Evolutionary conservation across 805 yeast genomes (phyloP).

Genomic region (Saccharomycopsis fibuligera): DNA sequence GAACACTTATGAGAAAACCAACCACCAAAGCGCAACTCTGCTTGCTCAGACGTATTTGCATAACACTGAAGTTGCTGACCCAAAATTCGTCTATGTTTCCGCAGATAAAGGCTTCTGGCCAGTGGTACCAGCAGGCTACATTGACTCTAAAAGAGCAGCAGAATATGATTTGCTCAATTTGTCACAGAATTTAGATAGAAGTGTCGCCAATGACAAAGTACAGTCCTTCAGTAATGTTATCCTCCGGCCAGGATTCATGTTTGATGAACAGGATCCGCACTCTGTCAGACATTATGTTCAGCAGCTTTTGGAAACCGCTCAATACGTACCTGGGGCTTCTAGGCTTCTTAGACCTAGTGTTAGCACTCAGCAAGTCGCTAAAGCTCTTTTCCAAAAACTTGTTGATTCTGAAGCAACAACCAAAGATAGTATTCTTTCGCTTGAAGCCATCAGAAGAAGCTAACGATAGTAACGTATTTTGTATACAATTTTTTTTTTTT

Average conservation of each 20-base stretch:
- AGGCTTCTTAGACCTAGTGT: conserved; percentile 53
- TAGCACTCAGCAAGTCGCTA: conserved; percentile 64
- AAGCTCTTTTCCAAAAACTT: neutral
- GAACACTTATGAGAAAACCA: neutral
- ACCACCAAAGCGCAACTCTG: conserved; percentile 7
- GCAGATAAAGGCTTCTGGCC: conserved; percentile 60
- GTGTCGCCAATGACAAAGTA: neutral
- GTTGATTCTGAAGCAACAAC: neutral
- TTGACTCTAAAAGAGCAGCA: conserved; percentile 70
- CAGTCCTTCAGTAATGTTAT: conserved; percentile 48
- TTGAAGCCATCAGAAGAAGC: neutral
- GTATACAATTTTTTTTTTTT: too few relatives aligned
- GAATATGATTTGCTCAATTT: conserved; percentile 46
- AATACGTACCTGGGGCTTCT: conserved; percentile 36
- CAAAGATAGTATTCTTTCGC: neutral
- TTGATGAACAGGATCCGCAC: conserved; percentile 39
- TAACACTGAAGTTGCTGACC: conserved; percentile 24
- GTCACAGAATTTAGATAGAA: neutral
- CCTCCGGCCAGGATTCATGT: conserved; percentile 81
- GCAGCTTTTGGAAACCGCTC: conserved; percentile 35
- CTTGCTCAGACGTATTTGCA: conserved; percentile 18
- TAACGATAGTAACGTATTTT: too few relatives aligned
- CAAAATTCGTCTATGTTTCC: conserved; percentile 66
- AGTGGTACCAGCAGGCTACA: conserved; percentile 61
- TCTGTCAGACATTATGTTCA: conserved; percentile 38